Percentiles rank a stretch among this genome's conserved stretches.
These are phyloP conservation scores for Pythium graminicola DNA, from an alignment of 352 stramenopile species.

Conservation along the genomic window DNA sequence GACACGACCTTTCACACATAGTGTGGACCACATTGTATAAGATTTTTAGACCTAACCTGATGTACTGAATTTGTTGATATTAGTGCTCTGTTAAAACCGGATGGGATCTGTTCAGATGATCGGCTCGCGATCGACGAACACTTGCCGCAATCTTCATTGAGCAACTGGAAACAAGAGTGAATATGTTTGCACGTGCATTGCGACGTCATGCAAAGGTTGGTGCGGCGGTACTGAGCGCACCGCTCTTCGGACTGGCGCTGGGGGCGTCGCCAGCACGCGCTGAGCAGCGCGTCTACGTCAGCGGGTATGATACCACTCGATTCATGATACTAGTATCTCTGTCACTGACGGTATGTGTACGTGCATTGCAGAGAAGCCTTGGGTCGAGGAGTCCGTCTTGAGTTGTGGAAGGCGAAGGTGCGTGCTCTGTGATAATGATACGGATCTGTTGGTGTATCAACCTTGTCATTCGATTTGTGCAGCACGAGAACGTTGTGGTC, in stretches of 20 bases:
- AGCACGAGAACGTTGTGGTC: constrained; percentile 85
- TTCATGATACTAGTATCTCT: neutral
- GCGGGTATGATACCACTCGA: constrained; percentile 32
- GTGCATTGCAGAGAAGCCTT: constrained; percentile 53
- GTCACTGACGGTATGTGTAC: no score
- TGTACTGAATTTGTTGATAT: neutral
- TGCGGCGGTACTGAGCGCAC: constrained; percentile 32
- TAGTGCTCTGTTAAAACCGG: constrained; percentile 1
- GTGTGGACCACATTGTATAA: constrained; percentile 1
- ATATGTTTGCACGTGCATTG: constrained; percentile 23
- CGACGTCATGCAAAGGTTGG: constrained; percentile 15
- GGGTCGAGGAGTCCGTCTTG: constrained; percentile 67
- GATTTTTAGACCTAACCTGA: neutral
- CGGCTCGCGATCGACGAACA: neutral
- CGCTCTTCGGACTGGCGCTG: constrained; percentile 24
- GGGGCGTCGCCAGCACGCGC: constrained; percentile 20
- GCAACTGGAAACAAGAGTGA: neutral
- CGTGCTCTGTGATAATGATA: no score
- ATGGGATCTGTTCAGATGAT: constrained; percentile 17
- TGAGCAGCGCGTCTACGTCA: constrained; percentile 63
- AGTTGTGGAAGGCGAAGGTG: constrained; percentile 85
- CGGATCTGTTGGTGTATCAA: no score
- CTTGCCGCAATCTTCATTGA: neutral
- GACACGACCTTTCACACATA: neutral
- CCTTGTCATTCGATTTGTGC: no score